Conservation (phyloP, 305 asterid genomes). For the Fraxinus sp. region DNA sequence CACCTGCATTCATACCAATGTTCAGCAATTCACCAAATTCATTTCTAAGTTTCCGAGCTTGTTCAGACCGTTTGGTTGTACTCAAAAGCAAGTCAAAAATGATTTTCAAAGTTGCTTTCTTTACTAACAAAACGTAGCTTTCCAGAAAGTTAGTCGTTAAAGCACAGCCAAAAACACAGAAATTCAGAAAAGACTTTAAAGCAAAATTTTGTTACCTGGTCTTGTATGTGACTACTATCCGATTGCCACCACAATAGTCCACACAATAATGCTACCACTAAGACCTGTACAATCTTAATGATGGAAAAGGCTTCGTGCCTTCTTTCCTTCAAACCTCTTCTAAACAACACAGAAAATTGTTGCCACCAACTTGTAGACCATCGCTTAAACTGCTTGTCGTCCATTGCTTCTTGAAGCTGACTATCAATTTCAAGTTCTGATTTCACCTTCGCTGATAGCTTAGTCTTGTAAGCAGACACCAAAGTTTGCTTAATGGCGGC, state of each 20-base stretch:
- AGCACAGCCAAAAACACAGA: not conserved
- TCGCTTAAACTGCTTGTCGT: slow-evolving; percentile 23
- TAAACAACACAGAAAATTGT: slow-evolving; percentile 43
- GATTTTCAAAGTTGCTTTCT: not conserved
- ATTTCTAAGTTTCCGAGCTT: not conserved
- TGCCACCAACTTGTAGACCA: slow-evolving; percentile 61
- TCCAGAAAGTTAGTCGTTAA: not conserved
- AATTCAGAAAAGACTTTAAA: not conserved
- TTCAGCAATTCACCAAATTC: not conserved
- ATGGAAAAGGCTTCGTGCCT: slow-evolving; percentile 41
- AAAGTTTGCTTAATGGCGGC: slow-evolving; percentile 33
- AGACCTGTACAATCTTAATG: slow-evolving; percentile 40
- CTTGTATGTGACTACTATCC: slow-evolving; percentile 37
- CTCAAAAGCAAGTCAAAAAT: not conserved
- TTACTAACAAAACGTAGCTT: not conserved
- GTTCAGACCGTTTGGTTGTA: not conserved
- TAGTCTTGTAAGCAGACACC: slow-evolving; percentile 36
- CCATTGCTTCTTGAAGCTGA: not conserved
- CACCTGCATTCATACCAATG: slow-evolving; percentile 30
- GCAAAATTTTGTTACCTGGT: slow-evolving; percentile 36
- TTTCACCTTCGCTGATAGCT: slow-evolving; percentile 27
- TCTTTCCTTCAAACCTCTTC: slow-evolving; percentile 54
- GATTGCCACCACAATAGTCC: slow-evolving; percentile 61
- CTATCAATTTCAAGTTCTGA: slow-evolving; percentile 8
- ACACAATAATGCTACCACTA: slow-evolving; percentile 28